These are phyloP conservation scores for Trypanosoma conorhini DNA, from an alignment of 208 protist genomes.

Conservation along the genomic window DNA sequence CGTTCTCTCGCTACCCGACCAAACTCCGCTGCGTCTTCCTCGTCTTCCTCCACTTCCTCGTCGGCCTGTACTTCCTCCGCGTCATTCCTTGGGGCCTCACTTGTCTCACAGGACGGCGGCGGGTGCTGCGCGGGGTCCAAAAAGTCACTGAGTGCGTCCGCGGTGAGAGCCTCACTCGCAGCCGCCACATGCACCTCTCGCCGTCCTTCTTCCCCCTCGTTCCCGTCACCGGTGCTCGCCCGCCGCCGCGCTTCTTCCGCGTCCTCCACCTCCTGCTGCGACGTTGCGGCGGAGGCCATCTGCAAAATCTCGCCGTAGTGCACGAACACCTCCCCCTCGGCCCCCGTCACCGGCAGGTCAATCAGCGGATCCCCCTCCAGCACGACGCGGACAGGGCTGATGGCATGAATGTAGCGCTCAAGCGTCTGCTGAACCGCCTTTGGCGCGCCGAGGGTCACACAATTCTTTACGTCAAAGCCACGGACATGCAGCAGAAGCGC, in stretches of 20 bases:
- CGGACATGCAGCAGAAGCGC: slow-evolving; percentile 55
- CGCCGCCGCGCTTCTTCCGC: neutral
- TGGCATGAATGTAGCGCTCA: slow-evolving; percentile 54
- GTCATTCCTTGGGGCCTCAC: slow-evolving; percentile 18
- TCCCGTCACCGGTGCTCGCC: slow-evolving; percentile 1
- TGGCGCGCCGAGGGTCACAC: slow-evolving; percentile 70
- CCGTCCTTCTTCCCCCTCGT: neutral
- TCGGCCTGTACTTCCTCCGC: slow-evolving; percentile 17
- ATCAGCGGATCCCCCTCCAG: slow-evolving; percentile 78
- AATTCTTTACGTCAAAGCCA: slow-evolving; percentile 74
- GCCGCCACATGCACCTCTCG: neutral
- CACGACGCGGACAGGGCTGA: slow-evolving; percentile 82
- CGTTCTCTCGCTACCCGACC: slow-evolving; percentile 32
- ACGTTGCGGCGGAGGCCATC: slow-evolving; percentile 22
- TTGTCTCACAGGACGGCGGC: neutral
- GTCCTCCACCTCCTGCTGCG: neutral
- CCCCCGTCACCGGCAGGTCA: slow-evolving; percentile 77
- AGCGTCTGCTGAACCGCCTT: slow-evolving; percentile 63
- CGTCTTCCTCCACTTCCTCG: slow-evolving; percentile 20
- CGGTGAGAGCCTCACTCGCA: slow-evolving; percentile 23
- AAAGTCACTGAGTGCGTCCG: slow-evolving; percentile 31
- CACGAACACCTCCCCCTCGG: slow-evolving; percentile 70
- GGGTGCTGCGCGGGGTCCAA: neutral
- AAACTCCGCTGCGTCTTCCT: slow-evolving; percentile 7
- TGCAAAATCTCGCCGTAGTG: slow-evolving; percentile 83